Evolutionary conservation across 2,329 filamentous ascomycete species (phyloP), one percentile per base, ranked within the genome.

Genomic region (Lachnellula subtilissima): DNA sequence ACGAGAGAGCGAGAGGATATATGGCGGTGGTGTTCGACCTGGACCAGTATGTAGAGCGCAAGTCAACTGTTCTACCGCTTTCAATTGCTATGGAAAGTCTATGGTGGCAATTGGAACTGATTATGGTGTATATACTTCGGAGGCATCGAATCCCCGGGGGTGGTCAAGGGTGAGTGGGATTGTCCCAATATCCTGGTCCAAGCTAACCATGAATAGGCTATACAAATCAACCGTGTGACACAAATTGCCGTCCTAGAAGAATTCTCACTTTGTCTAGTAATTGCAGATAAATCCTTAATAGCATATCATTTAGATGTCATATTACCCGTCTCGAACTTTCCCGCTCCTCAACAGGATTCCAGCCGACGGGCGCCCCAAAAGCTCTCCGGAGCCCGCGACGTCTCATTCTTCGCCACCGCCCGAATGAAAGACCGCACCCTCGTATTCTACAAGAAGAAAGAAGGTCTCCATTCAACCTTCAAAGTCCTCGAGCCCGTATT

Each of bases 61-160:
- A 52, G 92, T 99, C 62, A 94, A 99, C 69, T 99, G 94, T 71
- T 90, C 94, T 0, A 93, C 93, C 2, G 88, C 90, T 0, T 99
- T 99, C 72, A 86, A 85, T 28, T 88, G 88, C 0, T 88, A 86
- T 68, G 90, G 90, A 28, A 93, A 88, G 70, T 83, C 88, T 48
- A 89, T 97, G 80, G 87, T 96, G 64, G 94, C 93, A 11, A 88
- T 99, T 55, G 94, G 95, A 45, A 99, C 94, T 1, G 94, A 99
- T 69, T 92, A 89, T 71, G 94, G 94, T 35, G 90, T 99, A 4
- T 99, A 85, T 70, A 88, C 96, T 48, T 89, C 93, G 3, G 91
- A 96, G 63, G 86, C 90, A 52, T 85, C 88, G 51, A 93, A 97
- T 69, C 91, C 94, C 56, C 84, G 95, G 67, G 91, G 91, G 12